Conservation (phyloP, 2,329 filamentous ascomycete species). For the Boeremia lycopersici region DNA sequence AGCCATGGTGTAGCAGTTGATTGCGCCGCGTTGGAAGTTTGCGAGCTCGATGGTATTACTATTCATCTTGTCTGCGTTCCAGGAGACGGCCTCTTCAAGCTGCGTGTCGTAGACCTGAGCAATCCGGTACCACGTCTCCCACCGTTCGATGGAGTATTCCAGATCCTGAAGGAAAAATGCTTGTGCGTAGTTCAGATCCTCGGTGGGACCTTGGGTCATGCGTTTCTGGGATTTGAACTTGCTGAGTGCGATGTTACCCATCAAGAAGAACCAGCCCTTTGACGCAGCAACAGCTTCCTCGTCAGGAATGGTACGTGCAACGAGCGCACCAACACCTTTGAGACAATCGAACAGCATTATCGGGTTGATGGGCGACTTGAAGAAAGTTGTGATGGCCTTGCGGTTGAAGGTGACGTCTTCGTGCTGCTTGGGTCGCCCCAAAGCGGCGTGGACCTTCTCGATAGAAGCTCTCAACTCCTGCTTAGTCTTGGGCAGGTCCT, state of each 20-base stretch:
- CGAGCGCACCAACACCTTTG: conserved; percentile 68
- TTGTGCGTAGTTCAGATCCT: conserved; percentile 81
- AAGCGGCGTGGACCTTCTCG: conserved; percentile 88
- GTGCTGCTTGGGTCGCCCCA: conserved; percentile 76
- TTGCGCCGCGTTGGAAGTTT: conserved; percentile 76
- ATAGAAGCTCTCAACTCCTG: conserved; percentile 89
- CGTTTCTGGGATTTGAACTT: conserved; percentile 84
- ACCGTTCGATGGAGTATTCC: conserved; percentile 79
- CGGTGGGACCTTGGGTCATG: conserved; percentile 77
- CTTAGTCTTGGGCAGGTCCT: conserved; percentile 90
- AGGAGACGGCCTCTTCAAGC: conserved; percentile 83
- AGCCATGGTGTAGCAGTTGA: conserved; percentile 78
- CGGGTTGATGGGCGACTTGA: conserved; percentile 85
- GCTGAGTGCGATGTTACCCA: conserved; percentile 85
- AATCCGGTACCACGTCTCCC: conserved; percentile 90
- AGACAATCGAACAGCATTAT: conserved; percentile 80
- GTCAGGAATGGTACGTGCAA: conserved; percentile 57
- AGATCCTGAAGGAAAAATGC: conserved; percentile 81
- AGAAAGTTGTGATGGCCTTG: conserved; percentile 77
- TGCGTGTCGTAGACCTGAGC: conserved; percentile 88
- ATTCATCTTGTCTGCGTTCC: conserved; percentile 91
- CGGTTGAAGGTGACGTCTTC: conserved; percentile 86
- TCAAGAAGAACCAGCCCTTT: conserved; percentile 89
- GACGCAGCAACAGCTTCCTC: conserved; percentile 74
- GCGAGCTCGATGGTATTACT: conserved; percentile 77